These are phyloP conservation scores for Aethionema arabicum DNA, from an alignment of 345 rosid species.

Conservation along the genomic window DNA sequence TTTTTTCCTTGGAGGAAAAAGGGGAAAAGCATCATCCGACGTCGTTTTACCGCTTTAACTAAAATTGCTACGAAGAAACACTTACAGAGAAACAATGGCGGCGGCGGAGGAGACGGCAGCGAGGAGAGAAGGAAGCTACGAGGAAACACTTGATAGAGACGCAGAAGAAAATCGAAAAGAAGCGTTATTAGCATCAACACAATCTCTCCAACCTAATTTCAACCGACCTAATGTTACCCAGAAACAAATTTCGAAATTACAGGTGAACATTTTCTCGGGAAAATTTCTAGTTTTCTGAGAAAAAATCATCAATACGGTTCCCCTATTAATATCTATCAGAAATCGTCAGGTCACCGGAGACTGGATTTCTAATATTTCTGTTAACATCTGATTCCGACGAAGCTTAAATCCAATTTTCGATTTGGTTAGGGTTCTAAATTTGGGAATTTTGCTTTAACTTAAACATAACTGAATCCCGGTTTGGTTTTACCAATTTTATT, in stretches of 20 bases:
- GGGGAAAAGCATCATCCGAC: not conserved
- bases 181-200: slow-evolving; percentile 49
- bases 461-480: no score
- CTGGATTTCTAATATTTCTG: no score
- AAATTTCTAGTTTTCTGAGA: not conserved
- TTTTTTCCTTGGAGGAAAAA: not conserved
- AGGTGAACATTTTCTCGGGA: no score
- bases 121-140: slow-evolving; percentile 13
- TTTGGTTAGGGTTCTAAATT: not conserved
- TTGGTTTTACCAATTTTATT: no score
- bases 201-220: slow-evolving; percentile 43
- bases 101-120: slow-evolving; percentile 11
- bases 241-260: slow-evolving; percentile 58
- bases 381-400: no score
- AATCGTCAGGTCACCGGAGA: no score
- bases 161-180: slow-evolving; percentile 58
- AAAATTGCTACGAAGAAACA: slow-evolving; percentile 11
- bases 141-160: slow-evolving; percentile 35
- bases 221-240: slow-evolving; percentile 41
- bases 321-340: not conserved
- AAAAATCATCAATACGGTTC: no score
- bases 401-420: not conserved
- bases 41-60: slow-evolving; percentile 6
- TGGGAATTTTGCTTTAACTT: no score
- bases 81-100: slow-evolving; percentile 26